These are phyloP conservation scores for Powellomyces hirtus DNA, from an alignment of 192 early-diverging fungal genomes.

Conservation along the genomic window DNA sequence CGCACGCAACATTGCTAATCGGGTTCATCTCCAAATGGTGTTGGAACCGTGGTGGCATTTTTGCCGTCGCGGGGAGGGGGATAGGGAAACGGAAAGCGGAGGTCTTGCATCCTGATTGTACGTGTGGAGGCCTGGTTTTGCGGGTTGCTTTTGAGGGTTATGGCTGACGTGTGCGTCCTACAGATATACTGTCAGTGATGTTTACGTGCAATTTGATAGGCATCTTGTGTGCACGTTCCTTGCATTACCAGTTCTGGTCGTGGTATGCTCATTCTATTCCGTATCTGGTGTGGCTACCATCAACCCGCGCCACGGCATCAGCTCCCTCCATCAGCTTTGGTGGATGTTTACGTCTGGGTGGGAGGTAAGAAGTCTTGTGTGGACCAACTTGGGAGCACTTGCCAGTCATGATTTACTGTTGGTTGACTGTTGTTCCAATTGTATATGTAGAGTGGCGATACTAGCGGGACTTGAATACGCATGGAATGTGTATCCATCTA, in stretches of 20 bases:
- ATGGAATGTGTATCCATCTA: conserved; percentile 91
- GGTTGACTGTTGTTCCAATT: background rate
- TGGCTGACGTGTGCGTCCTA: too few relatives aligned
- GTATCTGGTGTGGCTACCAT: conserved; percentile 64
- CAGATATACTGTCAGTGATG: conserved; percentile 66
- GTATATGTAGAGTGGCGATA: background rate
- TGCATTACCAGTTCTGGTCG: conserved; percentile 97
- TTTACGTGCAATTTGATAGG: conserved; percentile 91
- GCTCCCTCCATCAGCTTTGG: background rate
- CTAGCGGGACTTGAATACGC: conserved; percentile 57
- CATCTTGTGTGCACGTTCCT: conserved; percentile 77
- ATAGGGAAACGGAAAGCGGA: background rate
- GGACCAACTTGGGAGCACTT: background rate
- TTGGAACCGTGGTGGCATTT: conserved; percentile 6
- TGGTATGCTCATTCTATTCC: conserved; percentile 92
- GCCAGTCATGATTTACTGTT: conserved; percentile 1
- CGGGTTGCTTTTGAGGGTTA: too few relatives aligned
- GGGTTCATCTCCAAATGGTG: conserved; percentile 48
- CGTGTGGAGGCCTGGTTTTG: too few relatives aligned
- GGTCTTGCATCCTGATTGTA: background rate
- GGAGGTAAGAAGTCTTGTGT: conserved; percentile 27
- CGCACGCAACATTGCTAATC: conserved; percentile 63
- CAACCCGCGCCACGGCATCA: background rate
- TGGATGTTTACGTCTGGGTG: conserved; percentile 27
- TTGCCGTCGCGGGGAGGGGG: background rate